A percentile compares a stretch with the other conserved stretches of the same genome.
These are phyloP conservation scores for Aspergillaceae sp. DNA, from an alignment of 2,329 filamentous ascomycete genomes.

Conservation along the genomic window DNA sequence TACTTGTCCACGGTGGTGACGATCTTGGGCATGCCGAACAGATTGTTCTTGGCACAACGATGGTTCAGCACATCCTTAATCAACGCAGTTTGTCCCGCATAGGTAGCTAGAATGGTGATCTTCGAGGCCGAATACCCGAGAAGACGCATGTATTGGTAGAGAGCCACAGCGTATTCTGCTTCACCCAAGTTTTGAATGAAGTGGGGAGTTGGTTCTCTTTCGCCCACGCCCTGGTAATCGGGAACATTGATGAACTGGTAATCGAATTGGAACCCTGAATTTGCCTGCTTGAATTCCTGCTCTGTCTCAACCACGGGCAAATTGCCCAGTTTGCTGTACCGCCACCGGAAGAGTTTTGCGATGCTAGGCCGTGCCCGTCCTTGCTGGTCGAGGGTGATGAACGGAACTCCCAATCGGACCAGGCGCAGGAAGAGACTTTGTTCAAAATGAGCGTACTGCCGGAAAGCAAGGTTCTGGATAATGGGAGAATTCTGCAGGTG, in stretches of 20 bases:
- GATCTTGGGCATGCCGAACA: constrained; percentile 82
- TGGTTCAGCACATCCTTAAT: constrained; percentile 79
- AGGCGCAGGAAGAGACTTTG: constrained; percentile 90
- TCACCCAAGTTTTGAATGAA: constrained; percentile 96
- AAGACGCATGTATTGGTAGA: constrained; percentile 95
- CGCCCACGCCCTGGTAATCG: constrained; percentile 83
- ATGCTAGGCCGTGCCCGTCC: constrained; percentile 82
- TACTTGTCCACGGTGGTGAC: constrained; percentile 98
- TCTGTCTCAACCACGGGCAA: constrained; percentile 62
- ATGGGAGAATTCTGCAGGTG: constrained; percentile 95
- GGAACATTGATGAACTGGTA: constrained; percentile 96
- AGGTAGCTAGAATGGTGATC: constrained; percentile 87
- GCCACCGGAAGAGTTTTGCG: constrained; percentile 85
- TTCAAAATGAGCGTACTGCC: constrained; percentile 90
- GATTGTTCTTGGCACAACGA: constrained; percentile 68
- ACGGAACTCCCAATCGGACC: constrained; percentile 84
- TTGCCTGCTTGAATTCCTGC: constrained; percentile 68
- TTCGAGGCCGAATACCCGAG: constrained; percentile 77
- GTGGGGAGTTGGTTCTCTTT: constrained; percentile 82
- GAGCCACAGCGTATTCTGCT: constrained; percentile 90
- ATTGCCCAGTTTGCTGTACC: constrained; percentile 72
- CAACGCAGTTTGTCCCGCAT: constrained; percentile 82
- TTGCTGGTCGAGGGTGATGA: constrained; percentile 83
- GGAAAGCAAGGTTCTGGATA: constrained; percentile 87
- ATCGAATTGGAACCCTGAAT: constrained; percentile 85